phyloP scores from a whole-genome alignment of 2,329 filamentous ascomycete species.

The Diplocarpon mali region DNA sequence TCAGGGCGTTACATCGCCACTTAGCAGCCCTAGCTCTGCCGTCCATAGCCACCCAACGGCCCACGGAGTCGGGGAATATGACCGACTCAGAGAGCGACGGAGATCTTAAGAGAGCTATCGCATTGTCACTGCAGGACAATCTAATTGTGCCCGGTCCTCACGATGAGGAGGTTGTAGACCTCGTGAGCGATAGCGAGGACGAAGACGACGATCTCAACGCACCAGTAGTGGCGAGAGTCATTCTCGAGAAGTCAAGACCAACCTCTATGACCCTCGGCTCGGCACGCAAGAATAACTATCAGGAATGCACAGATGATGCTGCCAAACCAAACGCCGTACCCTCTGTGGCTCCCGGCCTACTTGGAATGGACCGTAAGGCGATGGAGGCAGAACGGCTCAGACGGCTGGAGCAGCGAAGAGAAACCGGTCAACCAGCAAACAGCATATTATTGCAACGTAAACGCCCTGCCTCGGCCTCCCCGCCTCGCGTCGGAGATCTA shows the following conservation, averaged over 20 bases:
- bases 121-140: conserved; percentile 36
- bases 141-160: neutral
- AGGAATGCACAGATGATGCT: neutral
- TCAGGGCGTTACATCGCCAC: no score
- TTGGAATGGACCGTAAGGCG: conserved; percentile 55
- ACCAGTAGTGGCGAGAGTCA: conserved; percentile 8
- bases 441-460: conserved; percentile 12
- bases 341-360: conserved; percentile 1
- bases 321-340: neutral
- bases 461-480: conserved; percentile 17
- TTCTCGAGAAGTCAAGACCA: neutral
- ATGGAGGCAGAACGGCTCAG: conserved; percentile 81
- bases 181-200: conserved; percentile 26
- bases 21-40: no score
- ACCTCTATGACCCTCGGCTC: neutral
- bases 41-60: neutral
- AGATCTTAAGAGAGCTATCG: conserved; percentile 49
- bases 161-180: conserved; percentile 21
- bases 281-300: no score
- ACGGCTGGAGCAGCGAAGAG: conserved; percentile 44
- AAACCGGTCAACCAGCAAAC: neutral
- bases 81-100: conserved; percentile 32
- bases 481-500: neutral
- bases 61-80: conserved; percentile 12
- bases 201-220: conserved; percentile 26